A percentile compares a stretch with the other conserved stretches of the same genome.
phyloP scores from a whole-genome alignment of 441 rosid species.

The Erysimum cheiri region DNA sequence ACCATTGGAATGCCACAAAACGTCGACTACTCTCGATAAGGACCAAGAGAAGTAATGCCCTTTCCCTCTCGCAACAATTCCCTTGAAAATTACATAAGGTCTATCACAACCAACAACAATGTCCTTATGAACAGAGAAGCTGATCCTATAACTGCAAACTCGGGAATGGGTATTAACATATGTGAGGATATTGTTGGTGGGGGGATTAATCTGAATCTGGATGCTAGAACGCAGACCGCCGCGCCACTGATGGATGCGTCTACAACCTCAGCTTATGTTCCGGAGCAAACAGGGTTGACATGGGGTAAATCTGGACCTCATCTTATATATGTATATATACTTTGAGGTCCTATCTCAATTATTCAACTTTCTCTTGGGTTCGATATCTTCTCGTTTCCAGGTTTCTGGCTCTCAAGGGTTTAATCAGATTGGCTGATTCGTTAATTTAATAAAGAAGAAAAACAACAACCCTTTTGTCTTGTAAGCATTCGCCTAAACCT shows the following conservation, averaged over 20 bases:
- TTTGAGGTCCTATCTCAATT: too few species aligned
- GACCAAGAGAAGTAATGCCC: background rate
- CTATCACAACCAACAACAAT: conserved; percentile 16
- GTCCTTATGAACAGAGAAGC: background rate
- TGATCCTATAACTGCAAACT: background rate
- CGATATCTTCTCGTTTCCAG: too few species aligned
- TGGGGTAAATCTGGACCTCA: too few species aligned
- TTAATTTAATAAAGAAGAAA: too few species aligned
- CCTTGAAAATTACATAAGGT: conserved; percentile 50
- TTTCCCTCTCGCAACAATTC: background rate
- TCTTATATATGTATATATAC: too few species aligned
- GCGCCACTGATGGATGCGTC: background rate
- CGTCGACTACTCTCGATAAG: background rate
- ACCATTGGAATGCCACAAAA: conserved; percentile 4
- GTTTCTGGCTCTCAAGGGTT: too few species aligned
- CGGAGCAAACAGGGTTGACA: background rate
- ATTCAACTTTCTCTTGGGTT: too few species aligned
- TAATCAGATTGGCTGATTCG: too few species aligned
- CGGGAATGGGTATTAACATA: background rate
- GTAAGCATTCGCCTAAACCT: too few species aligned
- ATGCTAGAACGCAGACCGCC: background rate
- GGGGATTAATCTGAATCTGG: background rate
- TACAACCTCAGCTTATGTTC: background rate
- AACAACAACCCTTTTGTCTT: too few species aligned
- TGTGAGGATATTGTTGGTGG: background rate